Evolutionary conservation across 2,329 filamentous ascomycete genomes (phyloP).

Genomic region (Ceratocystis ficicola): DNA sequence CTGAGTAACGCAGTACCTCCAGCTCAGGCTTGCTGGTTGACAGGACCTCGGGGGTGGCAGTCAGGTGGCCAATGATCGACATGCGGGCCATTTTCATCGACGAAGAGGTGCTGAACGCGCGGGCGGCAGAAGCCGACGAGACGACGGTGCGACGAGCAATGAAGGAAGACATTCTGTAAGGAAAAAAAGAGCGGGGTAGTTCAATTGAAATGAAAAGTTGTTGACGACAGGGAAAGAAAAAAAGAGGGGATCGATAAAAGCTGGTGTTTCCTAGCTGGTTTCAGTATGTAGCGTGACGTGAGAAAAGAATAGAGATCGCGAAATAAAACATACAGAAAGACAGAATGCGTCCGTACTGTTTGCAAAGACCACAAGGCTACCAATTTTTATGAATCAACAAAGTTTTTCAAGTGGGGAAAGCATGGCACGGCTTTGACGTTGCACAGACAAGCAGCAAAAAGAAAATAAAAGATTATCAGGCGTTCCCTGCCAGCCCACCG

Average conservation of each 20-base stretch:
- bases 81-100: conserved; percentile 61
- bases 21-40: conserved; percentile 52
- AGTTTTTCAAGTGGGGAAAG: conserved; percentile 9
- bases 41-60: conserved; percentile 61
- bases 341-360: background rate
- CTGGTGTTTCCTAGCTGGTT: background rate
- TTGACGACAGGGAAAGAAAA: conserved; percentile 14
- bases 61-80: conserved; percentile 76
- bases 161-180: conserved; percentile 35
- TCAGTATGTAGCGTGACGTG: background rate
- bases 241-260: conserved; percentile 14
- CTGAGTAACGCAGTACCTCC: conserved; percentile 63
- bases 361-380: background rate
- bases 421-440: background rate
- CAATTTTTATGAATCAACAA: conserved; percentile 5
- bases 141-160: conserved; percentile 41
- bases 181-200: background rate
- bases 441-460: background rate
- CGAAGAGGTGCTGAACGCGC: conserved; percentile 65
- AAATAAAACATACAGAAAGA: background rate
- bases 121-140: conserved; percentile 37
- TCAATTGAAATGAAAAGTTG: conserved; percentile 17
- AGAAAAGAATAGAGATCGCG: background rate
- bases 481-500: too few species aligned
- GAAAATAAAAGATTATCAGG: background rate